Evolutionary conservation across 345 rosid genomes (phyloP).

Genomic region (Pistacia vera): DNA sequence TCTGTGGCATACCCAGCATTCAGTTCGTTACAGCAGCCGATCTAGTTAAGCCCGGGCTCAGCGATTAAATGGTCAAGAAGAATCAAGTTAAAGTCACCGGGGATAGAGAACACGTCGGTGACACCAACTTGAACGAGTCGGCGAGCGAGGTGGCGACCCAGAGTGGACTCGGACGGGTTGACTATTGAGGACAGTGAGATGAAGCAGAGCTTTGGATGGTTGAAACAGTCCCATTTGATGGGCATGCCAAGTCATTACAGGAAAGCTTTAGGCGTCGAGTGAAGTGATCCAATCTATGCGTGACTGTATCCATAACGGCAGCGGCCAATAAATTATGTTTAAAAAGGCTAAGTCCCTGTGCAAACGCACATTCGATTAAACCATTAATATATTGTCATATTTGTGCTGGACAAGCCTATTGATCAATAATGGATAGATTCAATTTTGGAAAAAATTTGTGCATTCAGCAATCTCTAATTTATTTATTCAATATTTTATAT

Average conservation of each 20-base stretch:
- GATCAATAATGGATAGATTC: conserved; percentile 22
- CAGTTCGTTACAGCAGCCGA: conserved; percentile 91
- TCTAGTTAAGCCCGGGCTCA: conserved; percentile 60
- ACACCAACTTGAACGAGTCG: conserved; percentile 61
- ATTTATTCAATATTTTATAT: no score
- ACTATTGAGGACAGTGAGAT: conserved; percentile 18
- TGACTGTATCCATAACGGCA: no score
- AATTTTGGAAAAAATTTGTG: conserved; percentile 12
- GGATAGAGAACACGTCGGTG: conserved; percentile 64
- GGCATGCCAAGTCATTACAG: conserved; percentile 37
- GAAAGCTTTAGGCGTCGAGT: conserved; percentile 32
- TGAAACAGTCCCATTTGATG: conserved; percentile 40
- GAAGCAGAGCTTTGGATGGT: conserved; percentile 35
- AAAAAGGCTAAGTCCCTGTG: no score
- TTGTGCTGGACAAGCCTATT: no score
- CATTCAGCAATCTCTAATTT: no score
- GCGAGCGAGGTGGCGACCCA: conserved; percentile 68
- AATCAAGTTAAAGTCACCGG: conserved; percentile 80
- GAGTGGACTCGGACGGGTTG: conserved; percentile 45
- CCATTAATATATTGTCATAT: no score
- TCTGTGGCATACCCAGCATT: conserved; percentile 88
- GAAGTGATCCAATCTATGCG: conserved; percentile 7
- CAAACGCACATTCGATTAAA: no score
- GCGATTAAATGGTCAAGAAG: conserved; percentile 78
- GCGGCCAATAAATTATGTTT: no score